phyloP scores from a whole-genome alignment of 1,284 basidiomycete species.

The Rhizoctonia solani region DNA sequence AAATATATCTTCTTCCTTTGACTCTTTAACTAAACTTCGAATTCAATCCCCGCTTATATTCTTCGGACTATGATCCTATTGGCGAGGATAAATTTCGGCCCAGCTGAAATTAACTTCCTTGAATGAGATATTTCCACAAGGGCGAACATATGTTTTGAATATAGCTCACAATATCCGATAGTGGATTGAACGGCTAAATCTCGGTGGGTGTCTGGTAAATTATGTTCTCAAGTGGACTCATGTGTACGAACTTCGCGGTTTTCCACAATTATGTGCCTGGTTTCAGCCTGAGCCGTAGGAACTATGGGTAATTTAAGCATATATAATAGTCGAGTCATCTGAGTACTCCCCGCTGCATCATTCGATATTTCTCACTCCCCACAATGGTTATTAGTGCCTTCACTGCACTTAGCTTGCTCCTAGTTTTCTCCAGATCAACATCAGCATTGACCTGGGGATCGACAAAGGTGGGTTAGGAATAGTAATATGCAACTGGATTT shows the following conservation, averaged over 20 bases:
- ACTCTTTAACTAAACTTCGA: too few species aligned
- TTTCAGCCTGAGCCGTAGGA: background rate
- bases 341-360: too few species aligned
- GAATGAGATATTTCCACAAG: background rate
- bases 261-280: constrained; percentile 1
- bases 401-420: background rate
- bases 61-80: background rate
- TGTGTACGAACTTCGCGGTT: background rate
- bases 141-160: background rate
- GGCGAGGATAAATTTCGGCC: background rate
- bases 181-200: too few species aligned
- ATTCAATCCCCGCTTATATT: too few species aligned
- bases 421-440: background rate
- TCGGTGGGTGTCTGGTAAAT: too few species aligned
- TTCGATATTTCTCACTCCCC: background rate
- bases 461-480: constrained; percentile 45
- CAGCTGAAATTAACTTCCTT: background rate
- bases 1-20: too few species aligned
- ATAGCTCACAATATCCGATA: background rate
- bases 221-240: background rate
- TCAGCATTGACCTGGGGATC: constrained; percentile 49
- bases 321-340: too few species aligned
- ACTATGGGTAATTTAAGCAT: background rate
- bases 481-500: background rate
- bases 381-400: constrained; percentile 7